Evolutionary conservation across 2,329 filamentous ascomycete genomes (phyloP).

Genomic region (Xylariaceae sp.): DNA sequence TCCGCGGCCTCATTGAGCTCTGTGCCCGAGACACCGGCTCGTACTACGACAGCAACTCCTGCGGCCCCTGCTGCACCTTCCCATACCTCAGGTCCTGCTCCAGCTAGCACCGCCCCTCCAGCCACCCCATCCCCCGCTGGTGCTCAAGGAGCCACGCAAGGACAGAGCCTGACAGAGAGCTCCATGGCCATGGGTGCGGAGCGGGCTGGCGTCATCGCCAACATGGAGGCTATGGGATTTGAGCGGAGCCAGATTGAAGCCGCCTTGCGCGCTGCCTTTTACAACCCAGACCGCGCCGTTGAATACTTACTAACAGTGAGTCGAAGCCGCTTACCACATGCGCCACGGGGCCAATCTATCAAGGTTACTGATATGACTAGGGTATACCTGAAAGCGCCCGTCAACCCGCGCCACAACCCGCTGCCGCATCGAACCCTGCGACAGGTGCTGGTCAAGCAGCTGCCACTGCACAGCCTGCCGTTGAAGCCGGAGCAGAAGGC

Average conservation of each 20-base stretch:
- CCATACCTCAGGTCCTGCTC: constrained; percentile 32
- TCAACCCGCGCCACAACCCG: constrained; percentile 57
- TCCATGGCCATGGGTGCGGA: constrained; percentile 82
- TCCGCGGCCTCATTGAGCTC: constrained; percentile 59
- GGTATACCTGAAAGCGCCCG: constrained; percentile 84
- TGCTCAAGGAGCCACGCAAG: constrained; percentile 37
- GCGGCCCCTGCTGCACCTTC: constrained; percentile 47
- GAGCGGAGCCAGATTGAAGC: constrained; percentile 80
- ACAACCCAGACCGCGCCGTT: constrained; percentile 94
- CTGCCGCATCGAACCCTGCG: constrained; percentile 26
- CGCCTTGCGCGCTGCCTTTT: constrained; percentile 93
- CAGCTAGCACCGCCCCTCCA: constrained; percentile 42
- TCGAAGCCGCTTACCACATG: constrained; percentile 13
- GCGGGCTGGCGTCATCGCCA: constrained; percentile 73
- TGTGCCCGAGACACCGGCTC: constrained; percentile 58
- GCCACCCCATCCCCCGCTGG: constrained; percentile 50
- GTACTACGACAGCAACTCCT: constrained; percentile 45
- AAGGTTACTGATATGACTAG: too few relatives aligned
- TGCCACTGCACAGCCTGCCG: constrained; percentile 35
- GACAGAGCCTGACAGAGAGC: constrained; percentile 59
- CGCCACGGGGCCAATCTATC: constrained; percentile 1
- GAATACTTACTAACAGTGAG: constrained; percentile 87
- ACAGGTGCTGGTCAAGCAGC: constrained; percentile 26
- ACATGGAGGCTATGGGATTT: constrained; percentile 98
- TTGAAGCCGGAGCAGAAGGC: constrained; percentile 35